Conservation (phyloP, 2,329 filamentous ascomycete species). For the Talaromyces rugulosus region DNA sequence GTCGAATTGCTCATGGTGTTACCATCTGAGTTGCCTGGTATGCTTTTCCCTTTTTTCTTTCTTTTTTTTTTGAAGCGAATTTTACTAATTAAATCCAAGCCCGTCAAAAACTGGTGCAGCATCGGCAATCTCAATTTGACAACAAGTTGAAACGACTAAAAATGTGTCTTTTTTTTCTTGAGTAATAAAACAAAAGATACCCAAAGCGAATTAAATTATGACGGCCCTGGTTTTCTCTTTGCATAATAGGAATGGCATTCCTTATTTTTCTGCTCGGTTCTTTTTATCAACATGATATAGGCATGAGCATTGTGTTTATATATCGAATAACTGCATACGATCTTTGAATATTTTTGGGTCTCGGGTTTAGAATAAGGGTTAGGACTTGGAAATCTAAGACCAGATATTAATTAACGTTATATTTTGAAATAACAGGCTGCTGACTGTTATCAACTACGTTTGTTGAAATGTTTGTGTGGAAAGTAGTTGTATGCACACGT, state of each 20-base stretch:
- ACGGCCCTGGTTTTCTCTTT: neutral
- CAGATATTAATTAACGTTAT: too few species aligned
- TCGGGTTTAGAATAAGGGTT: neutral
- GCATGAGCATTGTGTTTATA: neutral
- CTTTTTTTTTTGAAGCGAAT: neutral
- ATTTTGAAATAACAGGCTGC: too few species aligned
- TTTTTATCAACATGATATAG: neutral
- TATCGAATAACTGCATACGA: neutral
- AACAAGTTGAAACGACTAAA: neutral
- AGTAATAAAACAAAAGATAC: constrained; percentile 3
- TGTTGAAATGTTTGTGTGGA: too few species aligned
- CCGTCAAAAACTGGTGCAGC: constrained; percentile 44
- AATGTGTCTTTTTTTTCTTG: neutral
- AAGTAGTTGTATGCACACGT: too few species aligned
- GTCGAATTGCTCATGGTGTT: constrained; percentile 83
- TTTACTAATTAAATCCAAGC: constrained; percentile 19
- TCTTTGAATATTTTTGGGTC: neutral
- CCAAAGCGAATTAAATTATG: neutral
- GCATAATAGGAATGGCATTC: neutral
- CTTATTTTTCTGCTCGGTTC: neutral
- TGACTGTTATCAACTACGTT: too few species aligned
- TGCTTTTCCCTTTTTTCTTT: constrained; percentile 46
- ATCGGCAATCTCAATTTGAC: constrained; percentile 29
- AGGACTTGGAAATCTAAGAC: neutral
- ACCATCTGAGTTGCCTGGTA: constrained; percentile 89